These are phyloP conservation scores for Tephrocybe sp. DNA, from an alignment of 768 basidiomycete species.

Conservation along the genomic window DNA sequence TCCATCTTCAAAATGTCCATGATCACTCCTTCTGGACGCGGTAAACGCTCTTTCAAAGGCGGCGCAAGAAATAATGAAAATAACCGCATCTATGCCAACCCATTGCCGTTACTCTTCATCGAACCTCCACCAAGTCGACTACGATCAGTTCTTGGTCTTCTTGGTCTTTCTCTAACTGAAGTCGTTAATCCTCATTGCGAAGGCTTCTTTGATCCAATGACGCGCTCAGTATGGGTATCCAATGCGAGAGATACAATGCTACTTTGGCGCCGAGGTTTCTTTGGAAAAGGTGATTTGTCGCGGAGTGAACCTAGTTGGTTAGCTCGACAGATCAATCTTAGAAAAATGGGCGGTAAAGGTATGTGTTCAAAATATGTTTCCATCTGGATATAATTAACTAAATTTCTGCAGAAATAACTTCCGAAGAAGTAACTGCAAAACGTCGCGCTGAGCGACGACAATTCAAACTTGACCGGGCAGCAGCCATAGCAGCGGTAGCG, in stretches of 20 bases:
- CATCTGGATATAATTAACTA: neutral
- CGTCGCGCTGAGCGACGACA: slow-evolving; percentile 86
- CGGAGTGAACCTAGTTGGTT: slow-evolving; percentile 96
- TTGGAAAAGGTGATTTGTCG: slow-evolving; percentile 94
- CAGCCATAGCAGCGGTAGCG: slow-evolving; percentile 79
- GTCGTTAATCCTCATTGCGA: slow-evolving; percentile 71
- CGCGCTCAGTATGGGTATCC: slow-evolving; percentile 87
- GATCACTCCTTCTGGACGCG: slow-evolving; percentile 30
- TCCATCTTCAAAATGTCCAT: slow-evolving; percentile 10
- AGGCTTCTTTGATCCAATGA: slow-evolving; percentile 73
- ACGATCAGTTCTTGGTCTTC: slow-evolving; percentile 45
- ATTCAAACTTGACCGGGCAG: slow-evolving; percentile 90
- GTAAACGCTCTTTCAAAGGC: slow-evolving; percentile 44
- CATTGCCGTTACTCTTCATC: slow-evolving; percentile 60
- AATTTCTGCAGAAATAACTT: slow-evolving; percentile 57
- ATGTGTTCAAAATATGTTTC: slow-evolving; percentile 24
- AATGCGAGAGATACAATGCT: slow-evolving; percentile 58
- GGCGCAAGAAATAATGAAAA: slow-evolving; percentile 58
- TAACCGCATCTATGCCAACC: slow-evolving; percentile 65
- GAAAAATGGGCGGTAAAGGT: slow-evolving; percentile 60
- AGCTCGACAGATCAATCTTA: slow-evolving; percentile 69
- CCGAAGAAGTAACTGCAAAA: slow-evolving; percentile 88
- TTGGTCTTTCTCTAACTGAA: slow-evolving; percentile 57
- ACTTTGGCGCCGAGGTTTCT: slow-evolving; percentile 91
- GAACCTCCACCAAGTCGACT: slow-evolving; percentile 40